Conservation (phyloP, 1,284 basidiomycete species). For the Volvariella volvacea region DNA sequence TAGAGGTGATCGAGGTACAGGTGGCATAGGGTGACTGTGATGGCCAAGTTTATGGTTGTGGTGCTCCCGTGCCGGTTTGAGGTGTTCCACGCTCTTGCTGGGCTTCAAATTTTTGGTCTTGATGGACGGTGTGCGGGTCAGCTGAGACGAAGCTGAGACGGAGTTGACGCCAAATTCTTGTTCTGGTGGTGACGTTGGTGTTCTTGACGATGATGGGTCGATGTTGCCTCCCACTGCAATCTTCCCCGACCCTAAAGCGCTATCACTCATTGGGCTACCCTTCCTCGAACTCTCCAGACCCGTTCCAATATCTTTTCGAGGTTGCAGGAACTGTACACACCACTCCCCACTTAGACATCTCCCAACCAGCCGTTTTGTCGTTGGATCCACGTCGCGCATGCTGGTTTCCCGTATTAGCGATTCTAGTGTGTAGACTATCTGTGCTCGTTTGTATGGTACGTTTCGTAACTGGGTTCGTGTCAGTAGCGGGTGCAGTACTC, state of each 20-base stretch:
- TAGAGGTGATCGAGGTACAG: conserved; percentile 24
- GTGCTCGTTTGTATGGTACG: conserved; percentile 86
- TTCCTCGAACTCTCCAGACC: conserved; percentile 20
- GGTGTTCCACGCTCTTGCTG: conserved; percentile 56
- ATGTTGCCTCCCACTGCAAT: conserved; percentile 15
- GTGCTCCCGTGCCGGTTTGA: conserved; percentile 19
- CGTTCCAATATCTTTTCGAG: conserved; percentile 22
- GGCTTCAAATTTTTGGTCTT: conserved; percentile 43
- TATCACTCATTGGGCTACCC: conserved; percentile 37
- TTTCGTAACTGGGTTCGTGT: conserved; percentile 89
- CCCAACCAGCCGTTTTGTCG: conserved; percentile 88
- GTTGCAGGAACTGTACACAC: conserved; percentile 64
- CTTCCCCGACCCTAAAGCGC: conserved; percentile 26
- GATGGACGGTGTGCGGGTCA: conserved; percentile 23
- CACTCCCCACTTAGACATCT: conserved; percentile 85
- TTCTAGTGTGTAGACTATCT: conserved; percentile 82
- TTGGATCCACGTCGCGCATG: conserved; percentile 79
- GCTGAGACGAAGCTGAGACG: conserved; percentile 19
- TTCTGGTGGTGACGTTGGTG: neutral
- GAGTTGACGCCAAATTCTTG: conserved; percentile 1
- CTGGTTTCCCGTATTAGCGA: conserved; percentile 68
- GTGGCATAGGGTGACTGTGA: neutral
- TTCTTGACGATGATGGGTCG: conserved; percentile 10
- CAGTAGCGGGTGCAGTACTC: conserved; percentile 92
- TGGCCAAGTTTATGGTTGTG: too few relatives aligned